Base-by-base conservation (phyloP, 805 yeast species). In the Barnettozyma populi region DNA sequence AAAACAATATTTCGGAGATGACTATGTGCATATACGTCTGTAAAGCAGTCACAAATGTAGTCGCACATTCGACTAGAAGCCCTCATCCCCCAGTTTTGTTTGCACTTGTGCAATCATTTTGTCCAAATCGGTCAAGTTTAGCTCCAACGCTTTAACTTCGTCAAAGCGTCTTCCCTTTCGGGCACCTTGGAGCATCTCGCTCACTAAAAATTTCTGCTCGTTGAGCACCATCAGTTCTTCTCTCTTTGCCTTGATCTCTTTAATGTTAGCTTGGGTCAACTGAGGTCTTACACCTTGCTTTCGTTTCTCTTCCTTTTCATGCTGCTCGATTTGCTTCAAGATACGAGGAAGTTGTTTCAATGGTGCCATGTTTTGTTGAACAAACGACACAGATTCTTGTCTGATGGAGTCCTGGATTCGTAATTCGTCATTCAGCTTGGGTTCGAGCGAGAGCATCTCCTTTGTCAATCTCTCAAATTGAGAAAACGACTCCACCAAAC, bases 151-250 rank as follows among this genome's bases (percentile, higher is more conserved):
- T 10, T 67, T 69, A 38, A 88, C 65, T 60, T 87, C 96, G 48
- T 90, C 97, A 59, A 88, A 87, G 53, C 80, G 78, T 39, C 97
- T 68, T 44, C 76, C 80, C 53, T 73, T 74, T 50, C 82, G 86
- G 34, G 83, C 79, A 13, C 74, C 79, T 2, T 73, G 71, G 24
- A 86, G 75, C 76, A 84, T 78, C 14, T 79, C 73, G 49, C 79
- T 78, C 3, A 92, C 81, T 51, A 92, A 65, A 55, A 78, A 90
- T 55, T 74, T 73, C 58, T 90, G 98, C 61, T 90, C 98, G 51
- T 84, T 84, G 59, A 89, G 66, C 10, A 92, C 97, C 84, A 90
- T 86, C 49, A 90, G 66, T 53, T 84, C 83, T 54, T 89, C 92
- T 41, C 94, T 67, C 24, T 73, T 66, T 43, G 73, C 73, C 38